Percentiles rank a stretch among this genome's conserved stretches.
Evolutionary conservation across 176 grass and related monocot genomes (phyloP).

Genomic region (Oryza coarctata): DNA sequence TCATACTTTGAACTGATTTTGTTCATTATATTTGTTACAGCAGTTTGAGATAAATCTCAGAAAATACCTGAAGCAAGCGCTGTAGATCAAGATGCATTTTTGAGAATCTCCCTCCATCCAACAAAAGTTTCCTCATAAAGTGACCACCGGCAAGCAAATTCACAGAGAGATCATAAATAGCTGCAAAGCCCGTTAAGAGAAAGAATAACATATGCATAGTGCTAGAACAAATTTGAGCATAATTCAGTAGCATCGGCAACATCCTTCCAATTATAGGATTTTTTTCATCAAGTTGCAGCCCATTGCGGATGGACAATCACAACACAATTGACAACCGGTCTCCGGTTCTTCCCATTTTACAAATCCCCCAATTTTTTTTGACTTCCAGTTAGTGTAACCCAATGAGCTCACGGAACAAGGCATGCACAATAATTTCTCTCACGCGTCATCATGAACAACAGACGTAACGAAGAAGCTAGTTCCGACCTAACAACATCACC

Average conservation of each 20-base stretch:
- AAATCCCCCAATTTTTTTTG: background rate
- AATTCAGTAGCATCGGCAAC: background rate
- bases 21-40: background rate
- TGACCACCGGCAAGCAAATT: slow-evolving; percentile 64
- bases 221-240: background rate
- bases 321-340: slow-evolving; percentile 10
- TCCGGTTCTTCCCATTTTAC: background rate
- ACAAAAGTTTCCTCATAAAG: slow-evolving; percentile 79
- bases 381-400: background rate
- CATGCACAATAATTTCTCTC: slow-evolving; percentile 2
- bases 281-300: background rate
- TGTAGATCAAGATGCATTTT: slow-evolving; percentile 96
- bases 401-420: background rate
- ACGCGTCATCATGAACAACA: slow-evolving; percentile 11
- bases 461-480: slow-evolving; percentile 22
- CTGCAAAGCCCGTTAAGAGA: background rate
- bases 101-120: slow-evolving; percentile 88
- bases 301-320: background rate
- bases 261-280: background rate
- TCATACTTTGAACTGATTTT: background rate
- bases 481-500: slow-evolving; percentile 6
- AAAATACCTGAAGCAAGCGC: slow-evolving; percentile 78
- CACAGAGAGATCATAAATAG: slow-evolving; percentile 2
- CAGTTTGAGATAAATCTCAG: background rate
- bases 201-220: background rate